Percentiles rank a stretch among this genome's conserved stretches.
phyloP scores from a whole-genome alignment of 2,329 filamentous ascomycete species.

The Pyrenochaeta sp. region DNA sequence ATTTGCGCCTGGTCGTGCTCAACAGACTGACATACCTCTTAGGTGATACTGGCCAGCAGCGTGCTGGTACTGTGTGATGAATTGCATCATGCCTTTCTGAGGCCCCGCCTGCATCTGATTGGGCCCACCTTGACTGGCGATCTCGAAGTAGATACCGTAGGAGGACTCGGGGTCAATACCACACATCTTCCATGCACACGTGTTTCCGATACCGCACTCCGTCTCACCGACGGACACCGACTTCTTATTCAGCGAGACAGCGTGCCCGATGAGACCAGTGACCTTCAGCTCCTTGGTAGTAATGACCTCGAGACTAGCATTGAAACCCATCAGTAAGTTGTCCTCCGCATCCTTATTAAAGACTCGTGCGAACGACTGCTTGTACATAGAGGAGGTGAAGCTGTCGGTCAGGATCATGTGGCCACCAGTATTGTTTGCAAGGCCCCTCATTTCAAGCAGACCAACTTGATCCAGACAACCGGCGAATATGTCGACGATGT shows the following conservation, averaged over 20 bases:
- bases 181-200: constrained; percentile 99
- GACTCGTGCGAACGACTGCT: constrained; percentile 94
- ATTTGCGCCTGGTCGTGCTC: neutral
- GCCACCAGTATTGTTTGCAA: constrained; percentile 94
- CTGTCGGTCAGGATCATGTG: constrained; percentile 99
- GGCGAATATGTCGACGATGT: constrained; percentile 97
- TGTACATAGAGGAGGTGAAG: constrained; percentile 99
- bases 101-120: constrained; percentile 84
- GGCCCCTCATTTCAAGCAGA: constrained; percentile 95
- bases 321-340: constrained; percentile 97
- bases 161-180: constrained; percentile 93
- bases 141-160: constrained; percentile 97
- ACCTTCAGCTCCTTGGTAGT: constrained; percentile 99
- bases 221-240: constrained; percentile 96
- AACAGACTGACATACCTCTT: constrained; percentile 54
- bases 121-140: constrained; percentile 90
- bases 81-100: constrained; percentile 96
- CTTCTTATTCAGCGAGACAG: constrained; percentile 97
- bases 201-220: constrained; percentile 97
- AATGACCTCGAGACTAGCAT: constrained; percentile 91
- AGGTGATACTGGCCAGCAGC: constrained; percentile 96
- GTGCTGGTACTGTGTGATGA: constrained; percentile 98
- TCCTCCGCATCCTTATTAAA: constrained; percentile 97
- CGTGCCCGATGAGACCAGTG: constrained; percentile 95
- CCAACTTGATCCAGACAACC: constrained; percentile 98